Conservation (phyloP, 768 basidiomycete species). For the Leucosporidium scottii region DNA sequence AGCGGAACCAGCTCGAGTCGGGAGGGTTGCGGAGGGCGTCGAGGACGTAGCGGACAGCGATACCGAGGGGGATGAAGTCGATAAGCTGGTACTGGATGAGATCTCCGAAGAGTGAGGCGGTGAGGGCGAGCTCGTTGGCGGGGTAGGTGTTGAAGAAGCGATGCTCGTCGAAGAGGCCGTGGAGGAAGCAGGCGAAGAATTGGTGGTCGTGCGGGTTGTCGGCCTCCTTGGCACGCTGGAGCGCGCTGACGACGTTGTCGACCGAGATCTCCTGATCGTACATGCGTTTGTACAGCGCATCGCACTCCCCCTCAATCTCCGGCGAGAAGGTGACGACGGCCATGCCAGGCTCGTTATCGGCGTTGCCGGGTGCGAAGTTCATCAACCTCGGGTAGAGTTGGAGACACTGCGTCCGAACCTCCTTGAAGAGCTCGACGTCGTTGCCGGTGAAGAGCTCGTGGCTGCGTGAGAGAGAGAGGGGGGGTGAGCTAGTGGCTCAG, state of each 20-base stretch:
- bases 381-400: conserved; percentile 95
- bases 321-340: conserved; percentile 76
- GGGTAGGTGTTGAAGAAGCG: conserved; percentile 98
- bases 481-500: conserved; percentile 8
- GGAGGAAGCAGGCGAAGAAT: conserved; percentile 98
- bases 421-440: conserved; percentile 77
- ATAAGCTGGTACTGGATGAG: conserved; percentile 89
- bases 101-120: conserved; percentile 90
- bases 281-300: conserved; percentile 95
- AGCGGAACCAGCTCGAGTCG: conserved; percentile 88
- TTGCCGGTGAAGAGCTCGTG: conserved; percentile 65
- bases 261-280: conserved; percentile 91
- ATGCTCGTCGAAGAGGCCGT: conserved; percentile 99
- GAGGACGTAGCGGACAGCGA: conserved; percentile 91
- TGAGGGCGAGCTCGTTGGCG: conserved; percentile 86
- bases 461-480: conserved; percentile 43
- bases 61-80: conserved; percentile 87
- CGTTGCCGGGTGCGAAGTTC: conserved; percentile 66
- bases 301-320: conserved; percentile 88
- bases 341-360: conserved; percentile 84
- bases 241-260: conserved; percentile 83
- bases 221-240: conserved; percentile 78
- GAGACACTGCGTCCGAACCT: conserved; percentile 84
- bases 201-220: conserved; percentile 80
- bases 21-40: conserved; percentile 87